Percentiles rank a stretch among this genome's conserved stretches.
Evolutionary conservation across 345 rosid species (phyloP).

Genomic region (Citrus sinensis): DVS_A1.0 CM039166.1:19273501-19274000

Average conservation of each 20-base stretch:
- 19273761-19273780: background rate
- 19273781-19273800: background rate
- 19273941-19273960: background rate
- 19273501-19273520: no score
- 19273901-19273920: background rate
- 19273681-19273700: no score
- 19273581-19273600: no score
- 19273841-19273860: slow-evolving; percentile 74
- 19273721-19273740: background rate
- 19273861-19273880: slow-evolving; percentile 88
- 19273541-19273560: no score
- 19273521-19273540: no score
- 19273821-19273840: slow-evolving; percentile 82
- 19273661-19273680: no score
- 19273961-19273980: slow-evolving; percentile 36
- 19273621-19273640: no score
- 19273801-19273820: slow-evolving; percentile 74
- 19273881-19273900: slow-evolving; percentile 74
- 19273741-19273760: background rate
- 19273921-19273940: background rate
- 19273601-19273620: no score
- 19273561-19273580: no score
- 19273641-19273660: no score
- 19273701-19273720: no score
- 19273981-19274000: slow-evolving; percentile 72